These are phyloP conservation scores for Elsinoe australis DNA, from an alignment of 2,329 filamentous ascomycete genomes.

Conservation along the genomic window DNA sequence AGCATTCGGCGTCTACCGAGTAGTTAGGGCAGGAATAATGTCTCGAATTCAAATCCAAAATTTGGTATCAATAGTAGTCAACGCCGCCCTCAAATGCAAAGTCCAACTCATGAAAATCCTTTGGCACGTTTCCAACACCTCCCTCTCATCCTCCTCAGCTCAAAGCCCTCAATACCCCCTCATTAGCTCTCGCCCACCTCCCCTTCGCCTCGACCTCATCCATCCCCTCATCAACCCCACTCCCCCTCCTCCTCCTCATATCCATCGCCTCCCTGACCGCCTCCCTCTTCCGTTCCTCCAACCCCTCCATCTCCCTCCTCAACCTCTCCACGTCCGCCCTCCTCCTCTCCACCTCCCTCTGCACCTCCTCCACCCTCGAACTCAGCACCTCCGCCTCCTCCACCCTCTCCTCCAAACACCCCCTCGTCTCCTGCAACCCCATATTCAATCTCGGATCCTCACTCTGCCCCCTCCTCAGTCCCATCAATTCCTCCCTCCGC, in stretches of 20 bases:
- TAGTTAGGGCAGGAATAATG: background rate
- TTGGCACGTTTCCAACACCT: background rate
- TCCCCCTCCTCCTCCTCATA: constrained; percentile 59
- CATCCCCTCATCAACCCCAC: constrained; percentile 44
- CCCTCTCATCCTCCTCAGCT: background rate
- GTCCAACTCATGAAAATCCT: background rate
- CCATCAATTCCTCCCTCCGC: constrained; percentile 42
- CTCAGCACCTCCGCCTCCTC: constrained; percentile 37
- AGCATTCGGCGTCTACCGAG: background rate
- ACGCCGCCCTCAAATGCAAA: background rate
- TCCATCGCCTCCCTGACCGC: constrained; percentile 62
- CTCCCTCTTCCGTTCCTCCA: constrained; percentile 60
- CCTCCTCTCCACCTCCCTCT: constrained; percentile 57
- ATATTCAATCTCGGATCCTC: constrained; percentile 37
- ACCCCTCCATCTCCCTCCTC: constrained; percentile 57
- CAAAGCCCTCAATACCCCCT: constrained; percentile 54
- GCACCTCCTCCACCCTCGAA: constrained; percentile 42
- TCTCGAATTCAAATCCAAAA: too few species aligned
- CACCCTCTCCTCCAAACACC: constrained; percentile 35
- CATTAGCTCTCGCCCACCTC: constrained; percentile 66
- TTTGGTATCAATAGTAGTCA: background rate
- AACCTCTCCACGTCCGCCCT: constrained; percentile 60
- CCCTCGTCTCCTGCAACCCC: constrained; percentile 37
- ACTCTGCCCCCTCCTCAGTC: constrained; percentile 30
- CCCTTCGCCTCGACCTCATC: constrained; percentile 69